phyloP scores from a whole-genome alignment of 768 basidiomycete species.

The Suillus americanus region DNA sequence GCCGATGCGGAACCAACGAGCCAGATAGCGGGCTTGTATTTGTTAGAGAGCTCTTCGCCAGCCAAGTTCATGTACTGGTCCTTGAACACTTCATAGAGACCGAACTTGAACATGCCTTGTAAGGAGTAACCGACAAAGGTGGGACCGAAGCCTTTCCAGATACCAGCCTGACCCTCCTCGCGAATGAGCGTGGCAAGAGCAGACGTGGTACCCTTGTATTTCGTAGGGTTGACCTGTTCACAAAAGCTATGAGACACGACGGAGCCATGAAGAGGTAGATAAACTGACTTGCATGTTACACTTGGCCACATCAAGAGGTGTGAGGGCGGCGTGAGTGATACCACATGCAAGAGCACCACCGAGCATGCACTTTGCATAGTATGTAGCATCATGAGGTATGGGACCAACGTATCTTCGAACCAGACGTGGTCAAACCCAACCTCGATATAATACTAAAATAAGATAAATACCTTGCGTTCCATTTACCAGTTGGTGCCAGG shows the following conservation, averaged over 20 bases:
- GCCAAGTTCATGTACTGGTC: constrained; percentile 87
- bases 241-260: neutral
- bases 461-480: constrained; percentile 65
- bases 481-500: constrained; percentile 54
- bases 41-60: constrained; percentile 74
- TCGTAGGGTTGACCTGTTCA: constrained; percentile 67
- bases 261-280: neutral
- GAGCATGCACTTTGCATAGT: constrained; percentile 86
- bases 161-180: constrained; percentile 81
- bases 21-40: constrained; percentile 92
- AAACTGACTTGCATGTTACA: constrained; percentile 84
- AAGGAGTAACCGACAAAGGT: constrained; percentile 92
- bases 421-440: constrained; percentile 8
- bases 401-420: constrained; percentile 59
- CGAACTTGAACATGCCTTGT: constrained; percentile 98
- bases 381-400: constrained; percentile 69
- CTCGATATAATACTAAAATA: neutral
- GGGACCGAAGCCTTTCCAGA: constrained; percentile 94
- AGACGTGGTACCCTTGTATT: constrained; percentile 68
- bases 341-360: constrained; percentile 88
- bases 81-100: constrained; percentile 97
- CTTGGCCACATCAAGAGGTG: constrained; percentile 85
- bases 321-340: constrained; percentile 84
- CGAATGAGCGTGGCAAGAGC: constrained; percentile 64
- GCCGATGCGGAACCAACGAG: constrained; percentile 92